phyloP scores from a whole-genome alignment of 331 rosid species.

The Stylosanthes scabra region DNA sequence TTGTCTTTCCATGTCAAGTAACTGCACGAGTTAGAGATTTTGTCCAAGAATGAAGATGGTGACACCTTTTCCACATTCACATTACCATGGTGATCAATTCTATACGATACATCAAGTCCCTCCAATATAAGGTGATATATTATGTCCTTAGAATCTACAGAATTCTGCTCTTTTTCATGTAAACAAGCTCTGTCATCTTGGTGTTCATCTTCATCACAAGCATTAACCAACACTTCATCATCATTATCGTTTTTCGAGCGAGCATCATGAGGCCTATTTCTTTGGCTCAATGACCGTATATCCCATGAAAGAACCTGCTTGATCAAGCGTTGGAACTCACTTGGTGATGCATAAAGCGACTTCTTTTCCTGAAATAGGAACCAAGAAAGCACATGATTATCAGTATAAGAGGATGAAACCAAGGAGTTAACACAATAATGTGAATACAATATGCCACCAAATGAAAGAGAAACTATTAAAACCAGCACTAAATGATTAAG shows the following conservation, averaged over 20 bases:
- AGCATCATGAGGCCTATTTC: constrained; percentile 65
- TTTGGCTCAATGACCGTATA: constrained; percentile 82
- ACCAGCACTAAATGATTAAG: no score
- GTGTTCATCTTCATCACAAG: constrained; percentile 54
- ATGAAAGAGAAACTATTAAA: no score
- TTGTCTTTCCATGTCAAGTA: constrained; percentile 55
- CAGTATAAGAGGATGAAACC: no score
- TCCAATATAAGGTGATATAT: constrained; percentile 76
- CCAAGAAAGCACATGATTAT: no score
- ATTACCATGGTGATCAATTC: constrained; percentile 56
- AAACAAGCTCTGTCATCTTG: constrained; percentile 46
- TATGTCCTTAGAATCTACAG: constrained; percentile 42
- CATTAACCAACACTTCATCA: constrained; percentile 35
- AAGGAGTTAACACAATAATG: no score
- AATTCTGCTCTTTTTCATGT: constrained; percentile 39
- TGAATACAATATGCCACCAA: no score
- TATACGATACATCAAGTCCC: constrained; percentile 82
- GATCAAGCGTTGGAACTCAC: constrained; percentile 72
- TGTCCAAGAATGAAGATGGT: constrained; percentile 40
- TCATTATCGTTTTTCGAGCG: constrained; percentile 41
- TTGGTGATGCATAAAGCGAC: constrained; percentile 75
- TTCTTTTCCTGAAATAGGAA: constrained; percentile 61
- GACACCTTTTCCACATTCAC: constrained; percentile 64
- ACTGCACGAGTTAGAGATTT: constrained; percentile 45
- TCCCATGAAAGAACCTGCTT: constrained; percentile 97